A percentile compares a stretch with the other conserved stretches of the same genome.
These are phyloP conservation scores for Aspergillus hortae DNA, from an alignment of 2,329 filamentous ascomycete genomes.

Conservation along the genomic window DNA sequence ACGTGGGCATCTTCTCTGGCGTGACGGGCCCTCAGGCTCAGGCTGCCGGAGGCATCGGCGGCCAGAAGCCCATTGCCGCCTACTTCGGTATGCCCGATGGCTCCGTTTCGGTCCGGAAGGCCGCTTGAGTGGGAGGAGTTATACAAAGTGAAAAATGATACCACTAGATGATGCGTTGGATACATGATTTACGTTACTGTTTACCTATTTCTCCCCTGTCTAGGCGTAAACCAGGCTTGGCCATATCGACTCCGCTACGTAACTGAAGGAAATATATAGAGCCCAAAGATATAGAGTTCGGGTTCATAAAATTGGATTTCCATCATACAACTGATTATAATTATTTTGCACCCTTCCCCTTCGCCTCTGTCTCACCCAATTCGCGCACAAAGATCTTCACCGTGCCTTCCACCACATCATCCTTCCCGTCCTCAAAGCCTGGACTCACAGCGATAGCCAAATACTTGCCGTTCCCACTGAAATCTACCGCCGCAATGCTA, in stretches of 20 bases:
- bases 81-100: slow-evolving; percentile 92
- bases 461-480: slow-evolving; percentile 72
- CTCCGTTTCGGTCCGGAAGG: slow-evolving; percentile 55
- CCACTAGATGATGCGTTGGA: slow-evolving; percentile 13
- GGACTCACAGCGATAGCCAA: slow-evolving; percentile 79
- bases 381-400: slow-evolving; percentile 78
- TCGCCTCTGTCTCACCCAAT: slow-evolving; percentile 81
- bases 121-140: slow-evolving; percentile 18
- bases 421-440: slow-evolving; percentile 82
- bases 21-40: slow-evolving; percentile 70
- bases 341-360: slow-evolving; percentile 73
- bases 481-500: slow-evolving; percentile 72
- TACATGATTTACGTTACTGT: background rate
- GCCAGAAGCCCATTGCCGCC: slow-evolving; percentile 86
- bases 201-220: background rate
- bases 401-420: slow-evolving; percentile 68
- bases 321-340: slow-evolving; percentile 4
- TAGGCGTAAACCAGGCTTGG: background rate
- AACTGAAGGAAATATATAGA: too few relatives aligned
- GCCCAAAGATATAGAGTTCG: too few relatives aligned
- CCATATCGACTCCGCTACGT: too few relatives aligned
- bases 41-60: slow-evolving; percentile 60
- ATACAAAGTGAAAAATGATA: slow-evolving; percentile 13
- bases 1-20: slow-evolving; percentile 87
- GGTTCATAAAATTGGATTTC: slow-evolving; percentile 11